phyloP scores from a whole-genome alignment of 345 rosid genomes.

The Heritiera littoralis region DNA sequence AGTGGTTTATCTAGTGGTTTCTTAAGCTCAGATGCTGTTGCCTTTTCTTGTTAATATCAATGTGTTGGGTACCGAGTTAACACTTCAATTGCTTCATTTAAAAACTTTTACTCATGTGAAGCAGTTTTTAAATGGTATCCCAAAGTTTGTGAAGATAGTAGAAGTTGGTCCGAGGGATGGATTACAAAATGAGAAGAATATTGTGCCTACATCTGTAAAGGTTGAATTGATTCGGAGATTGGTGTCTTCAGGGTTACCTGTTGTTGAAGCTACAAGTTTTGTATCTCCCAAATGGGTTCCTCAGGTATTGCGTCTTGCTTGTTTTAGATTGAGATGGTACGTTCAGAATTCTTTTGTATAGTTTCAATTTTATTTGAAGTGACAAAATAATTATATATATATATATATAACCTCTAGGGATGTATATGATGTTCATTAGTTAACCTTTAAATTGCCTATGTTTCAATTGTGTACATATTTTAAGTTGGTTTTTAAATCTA shows the following conservation, averaged over 20 bases:
- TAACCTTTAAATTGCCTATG: not conserved
- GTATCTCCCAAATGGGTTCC: slow-evolving; percentile 90
- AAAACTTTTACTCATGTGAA: slow-evolving; percentile 23
- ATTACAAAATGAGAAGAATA: slow-evolving; percentile 72
- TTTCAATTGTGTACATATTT: slow-evolving; percentile 4
- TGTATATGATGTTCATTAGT: not conserved
- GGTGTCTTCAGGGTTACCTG: slow-evolving; percentile 65
- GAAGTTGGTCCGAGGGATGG: slow-evolving; percentile 92
- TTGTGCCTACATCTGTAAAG: slow-evolving; percentile 67
- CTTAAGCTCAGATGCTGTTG: not conserved
- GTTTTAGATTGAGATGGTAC: not conserved
- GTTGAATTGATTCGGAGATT: slow-evolving; percentile 61
- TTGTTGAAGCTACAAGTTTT: slow-evolving; percentile 83
- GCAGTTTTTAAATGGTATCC: slow-evolving; percentile 52
- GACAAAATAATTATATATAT: not conserved
- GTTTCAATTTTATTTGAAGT: not conserved
- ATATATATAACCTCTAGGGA: not conserved
- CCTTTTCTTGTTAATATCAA: not conserved
- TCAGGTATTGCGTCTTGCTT: slow-evolving; percentile 49
- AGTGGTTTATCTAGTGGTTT: not conserved
- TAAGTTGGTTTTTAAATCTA: not conserved
- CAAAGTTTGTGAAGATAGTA: slow-evolving; percentile 71
- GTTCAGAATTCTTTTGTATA: not conserved
- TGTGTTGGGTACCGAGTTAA: not conserved
- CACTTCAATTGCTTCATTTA: slow-evolving; percentile 17